Conservation (phyloP, 164 flowering plant species). For the Vitis cinerea region DNA sequence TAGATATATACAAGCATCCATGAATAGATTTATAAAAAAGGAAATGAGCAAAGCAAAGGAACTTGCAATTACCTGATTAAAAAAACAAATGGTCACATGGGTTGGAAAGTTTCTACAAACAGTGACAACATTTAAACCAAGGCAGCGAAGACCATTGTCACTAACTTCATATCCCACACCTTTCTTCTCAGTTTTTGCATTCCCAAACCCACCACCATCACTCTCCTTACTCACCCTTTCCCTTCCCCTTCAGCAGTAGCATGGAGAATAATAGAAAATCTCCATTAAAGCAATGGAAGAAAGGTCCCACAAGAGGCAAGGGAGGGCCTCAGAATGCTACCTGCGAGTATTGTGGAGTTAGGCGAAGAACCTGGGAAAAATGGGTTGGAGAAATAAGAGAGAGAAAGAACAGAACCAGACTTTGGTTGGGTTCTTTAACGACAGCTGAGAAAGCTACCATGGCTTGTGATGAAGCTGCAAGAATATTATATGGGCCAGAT, state of each 20-base stretch:
- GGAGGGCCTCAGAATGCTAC: constrained; percentile 94
- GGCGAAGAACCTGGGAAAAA: constrained; percentile 98
- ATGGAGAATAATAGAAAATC: constrained; percentile 66
- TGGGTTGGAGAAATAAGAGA: constrained; percentile 99
- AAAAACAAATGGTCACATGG: constrained; percentile 70
- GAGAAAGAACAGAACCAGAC: constrained; percentile 90
- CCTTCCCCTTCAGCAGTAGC: not conserved
- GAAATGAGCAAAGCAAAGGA: not conserved
- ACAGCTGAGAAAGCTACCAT: constrained; percentile 98
- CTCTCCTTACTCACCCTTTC: constrained; percentile 4
- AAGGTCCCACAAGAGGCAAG: constrained; percentile 94
- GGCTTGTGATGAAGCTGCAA: constrained; percentile 97
- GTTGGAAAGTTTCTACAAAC: constrained; percentile 34
- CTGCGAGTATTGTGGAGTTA: constrained; percentile 86
- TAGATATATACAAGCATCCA: too few species aligned
- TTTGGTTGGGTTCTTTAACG: constrained; percentile 93
- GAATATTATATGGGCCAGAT: constrained; percentile 82
- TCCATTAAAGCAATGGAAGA: constrained; percentile 86
- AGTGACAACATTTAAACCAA: constrained; percentile 84
- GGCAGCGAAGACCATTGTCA: constrained; percentile 16
- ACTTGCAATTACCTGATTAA: not conserved
- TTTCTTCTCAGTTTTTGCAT: constrained; percentile 12
- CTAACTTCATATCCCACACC: constrained; percentile 57
- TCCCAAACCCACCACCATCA: constrained; percentile 7
- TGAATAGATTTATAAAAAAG: too few species aligned